phyloP scores from a whole-genome alignment of 1,284 basidiomycete species.

The Ustanciosporium gigantosporum region DNA sequence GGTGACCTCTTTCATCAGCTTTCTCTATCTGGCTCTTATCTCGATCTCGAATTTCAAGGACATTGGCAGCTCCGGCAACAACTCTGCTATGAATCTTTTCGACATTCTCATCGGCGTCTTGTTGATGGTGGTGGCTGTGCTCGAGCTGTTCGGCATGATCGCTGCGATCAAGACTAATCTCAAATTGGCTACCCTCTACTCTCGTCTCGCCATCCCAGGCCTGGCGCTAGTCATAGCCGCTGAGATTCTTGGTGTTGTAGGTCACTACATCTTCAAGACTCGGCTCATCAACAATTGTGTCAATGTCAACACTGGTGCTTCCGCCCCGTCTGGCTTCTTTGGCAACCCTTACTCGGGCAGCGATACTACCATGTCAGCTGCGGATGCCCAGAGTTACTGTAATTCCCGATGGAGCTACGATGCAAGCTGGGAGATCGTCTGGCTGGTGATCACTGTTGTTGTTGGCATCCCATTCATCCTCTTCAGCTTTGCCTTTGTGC shows the following conservation, averaged over 20 bases:
- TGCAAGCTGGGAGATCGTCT: conserved; percentile 43
- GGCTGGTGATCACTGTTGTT: conserved; percentile 40
- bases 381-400: conserved; percentile 40
- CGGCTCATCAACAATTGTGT: conserved; percentile 42
- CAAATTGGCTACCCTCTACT: conserved; percentile 24
- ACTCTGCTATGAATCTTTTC: conserved; percentile 37
- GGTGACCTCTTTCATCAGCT: conserved; percentile 44
- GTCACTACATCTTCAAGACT: conserved; percentile 37
- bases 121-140: conserved; percentile 24
- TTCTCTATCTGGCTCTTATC: conserved; percentile 43
- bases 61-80: conserved; percentile 17
- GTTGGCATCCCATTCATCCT: conserved; percentile 45
- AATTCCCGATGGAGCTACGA: conserved; percentile 28
- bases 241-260: conserved; percentile 43
- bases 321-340: conserved; percentile 3
- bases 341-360: conserved; percentile 6
- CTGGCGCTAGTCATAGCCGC: conserved; percentile 31
- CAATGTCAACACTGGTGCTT: conserved; percentile 30
- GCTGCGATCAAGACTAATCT: conserved; percentile 36
- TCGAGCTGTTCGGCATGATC: conserved; percentile 44
- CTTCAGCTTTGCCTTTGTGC: conserved; percentile 48
- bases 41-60: conserved; percentile 37
- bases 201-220: conserved; percentile 23
- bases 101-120: conserved; percentile 37
- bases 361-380: conserved; percentile 15